Conservation (phyloP, 1,139 yeast species). For the Geotrichum cucujoidarum region DNA sequence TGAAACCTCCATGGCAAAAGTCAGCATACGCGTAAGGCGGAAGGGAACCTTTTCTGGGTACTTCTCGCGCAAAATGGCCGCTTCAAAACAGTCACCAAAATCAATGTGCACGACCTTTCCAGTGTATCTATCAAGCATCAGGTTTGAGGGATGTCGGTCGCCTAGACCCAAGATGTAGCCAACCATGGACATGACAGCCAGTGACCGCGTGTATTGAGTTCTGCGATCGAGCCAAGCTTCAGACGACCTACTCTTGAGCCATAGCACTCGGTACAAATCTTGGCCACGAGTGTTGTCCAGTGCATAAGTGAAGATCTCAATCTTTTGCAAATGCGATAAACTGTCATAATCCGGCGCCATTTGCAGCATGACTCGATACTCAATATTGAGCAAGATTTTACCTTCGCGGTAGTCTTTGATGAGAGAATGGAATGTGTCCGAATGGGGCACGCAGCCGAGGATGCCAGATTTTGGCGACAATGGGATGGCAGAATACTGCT, state of each 20-base stretch:
- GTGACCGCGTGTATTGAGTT: conserved; percentile 89
- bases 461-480: conserved; percentile 96
- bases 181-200: conserved; percentile 98
- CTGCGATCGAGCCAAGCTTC: conserved; percentile 98
- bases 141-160: conserved; percentile 94
- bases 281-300: conserved; percentile 94
- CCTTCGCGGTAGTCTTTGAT: conserved; percentile 91
- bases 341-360: conserved; percentile 98
- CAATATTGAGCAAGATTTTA: conserved; percentile 83
- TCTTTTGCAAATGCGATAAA: conserved; percentile 81
- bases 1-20: conserved; percentile 98
- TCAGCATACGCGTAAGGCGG: conserved; percentile 92
- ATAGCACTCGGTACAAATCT: conserved; percentile 87
- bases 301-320: conserved; percentile 94
- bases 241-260: conserved; percentile 93
- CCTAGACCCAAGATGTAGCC: conserved; percentile 96
- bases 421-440: conserved; percentile 92
- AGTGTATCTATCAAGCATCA: conserved; percentile 89
- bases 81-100: conserved; percentile 98
- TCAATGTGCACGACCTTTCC: conserved; percentile 97
- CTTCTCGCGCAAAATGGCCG: conserved; percentile 92
- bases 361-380: conserved; percentile 91
- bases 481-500: conserved; percentile 88
- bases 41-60: conserved; percentile 98
- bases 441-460: conserved; percentile 94